Evolutionary conservation across 805 yeast species (phyloP), one percentile per base, ranked within the genome.

Genomic region (Starmerella khaoyaiensis): DNA sequence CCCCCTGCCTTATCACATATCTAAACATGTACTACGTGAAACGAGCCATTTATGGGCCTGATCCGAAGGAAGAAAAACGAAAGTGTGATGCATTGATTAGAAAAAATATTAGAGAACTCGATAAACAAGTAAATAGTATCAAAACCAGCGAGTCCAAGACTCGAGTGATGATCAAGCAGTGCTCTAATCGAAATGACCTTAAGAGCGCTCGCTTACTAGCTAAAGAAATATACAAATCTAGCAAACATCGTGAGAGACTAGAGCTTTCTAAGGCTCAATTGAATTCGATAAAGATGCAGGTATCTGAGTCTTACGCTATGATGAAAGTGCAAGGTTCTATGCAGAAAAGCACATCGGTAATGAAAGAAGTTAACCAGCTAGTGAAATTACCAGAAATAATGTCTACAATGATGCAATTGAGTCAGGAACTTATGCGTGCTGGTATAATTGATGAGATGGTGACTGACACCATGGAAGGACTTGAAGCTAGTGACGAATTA

Each of bases 1-100:
- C n/a, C 18, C 10, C 8, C n/a, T 27, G 32, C 9, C 7, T 14
- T 12, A 24, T 4, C 7, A n/a, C n/a, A n/a, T n/a, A n/a, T n/a
- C n/a, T n/a, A n/a, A n/a, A n/a, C n/a, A 87, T 87, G 97, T 83
- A 87, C 54, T 78, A 67, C 56, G 57, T 87, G 23, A 86, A 82
- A 61, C 76, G 77, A 55, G 80, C 86, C 4, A 76, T 87, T 26
- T 87, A 93, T 79, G 98, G 98, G 0, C 96, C 97, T 0, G 95
- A 86, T 54, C 95, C 96, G 28, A 77, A 78, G 52, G 97, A 60
- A 46, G 73, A 65, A 72, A 74, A 72, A 67, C 62, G 90, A 39
- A 78, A 74, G 48, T 80, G 93, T 49, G 86, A 80, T 52, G 65
- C 72, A 26, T 67, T 83, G 16, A 68, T 87, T 28, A 75, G 97